Conservation (phyloP, 2,329 filamentous ascomycete genomes). For the Ceratocystis diversiconidia region DNA sequence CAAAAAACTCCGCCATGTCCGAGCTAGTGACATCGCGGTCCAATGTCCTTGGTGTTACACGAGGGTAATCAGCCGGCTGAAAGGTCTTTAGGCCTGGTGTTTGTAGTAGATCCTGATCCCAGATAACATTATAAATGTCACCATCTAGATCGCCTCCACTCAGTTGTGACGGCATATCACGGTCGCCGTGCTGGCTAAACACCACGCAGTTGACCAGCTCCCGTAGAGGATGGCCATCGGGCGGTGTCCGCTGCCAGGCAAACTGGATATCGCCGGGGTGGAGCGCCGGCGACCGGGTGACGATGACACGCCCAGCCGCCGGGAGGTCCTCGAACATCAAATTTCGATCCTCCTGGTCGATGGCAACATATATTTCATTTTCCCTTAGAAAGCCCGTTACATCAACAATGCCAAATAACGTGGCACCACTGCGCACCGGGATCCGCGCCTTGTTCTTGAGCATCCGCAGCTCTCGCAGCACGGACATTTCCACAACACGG, state of each 20-base stretch:
- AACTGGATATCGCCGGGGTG: slow-evolving; percentile 70
- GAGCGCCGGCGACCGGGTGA: slow-evolving; percentile 68
- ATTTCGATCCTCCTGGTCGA: slow-evolving; percentile 25
- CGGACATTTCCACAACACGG: slow-evolving; percentile 52
- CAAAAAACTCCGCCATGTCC: slow-evolving; percentile 69
- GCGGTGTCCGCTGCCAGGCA: slow-evolving; percentile 47
- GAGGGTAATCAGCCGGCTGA: slow-evolving; percentile 56
- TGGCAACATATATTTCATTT: slow-evolving; percentile 53
- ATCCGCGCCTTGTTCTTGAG: slow-evolving; percentile 71
- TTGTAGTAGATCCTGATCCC: slow-evolving; percentile 39
- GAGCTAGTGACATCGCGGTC: slow-evolving; percentile 40
- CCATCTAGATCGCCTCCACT: slow-evolving; percentile 76
- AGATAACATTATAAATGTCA: slow-evolving; percentile 69
- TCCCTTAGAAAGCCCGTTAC: slow-evolving; percentile 56
- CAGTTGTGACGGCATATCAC: slow-evolving; percentile 65
- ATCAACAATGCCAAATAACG: slow-evolving; percentile 72
- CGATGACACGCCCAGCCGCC: slow-evolving; percentile 34
- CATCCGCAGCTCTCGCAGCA: slow-evolving; percentile 56
- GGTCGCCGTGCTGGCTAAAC: slow-evolving; percentile 55
- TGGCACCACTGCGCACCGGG: slow-evolving; percentile 53
- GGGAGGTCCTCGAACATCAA: slow-evolving; percentile 3
- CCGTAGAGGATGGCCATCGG: slow-evolving; percentile 42
- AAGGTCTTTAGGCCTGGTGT: slow-evolving; percentile 23
- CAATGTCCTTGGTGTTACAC: slow-evolving; percentile 42
- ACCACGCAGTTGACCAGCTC: slow-evolving; percentile 58